Evolutionary conservation across 768 basidiomycete species (phyloP).

Genomic region (Lactarius tabidus): DNA sequence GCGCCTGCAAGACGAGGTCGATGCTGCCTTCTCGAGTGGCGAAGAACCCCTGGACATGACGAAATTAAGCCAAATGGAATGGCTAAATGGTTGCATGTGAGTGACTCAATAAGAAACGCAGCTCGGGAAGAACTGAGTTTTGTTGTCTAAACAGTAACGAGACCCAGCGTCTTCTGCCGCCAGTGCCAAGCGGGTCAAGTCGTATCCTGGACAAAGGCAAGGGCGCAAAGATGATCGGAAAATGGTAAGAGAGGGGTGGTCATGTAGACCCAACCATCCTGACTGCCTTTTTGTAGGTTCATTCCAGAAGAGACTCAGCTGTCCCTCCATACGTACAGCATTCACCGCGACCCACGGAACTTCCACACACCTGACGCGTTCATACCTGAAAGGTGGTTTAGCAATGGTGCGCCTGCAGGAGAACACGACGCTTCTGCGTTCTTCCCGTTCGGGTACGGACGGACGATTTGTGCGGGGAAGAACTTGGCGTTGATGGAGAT

Average conservation of each 20-base stretch:
- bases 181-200: background rate
- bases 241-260: no score
- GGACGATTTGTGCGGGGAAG: constrained; percentile 24
- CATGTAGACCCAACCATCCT: no score
- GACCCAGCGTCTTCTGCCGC: background rate
- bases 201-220: background rate
- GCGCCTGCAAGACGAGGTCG: constrained; percentile 18
- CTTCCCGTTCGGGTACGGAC: constrained; percentile 26
- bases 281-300: no score
- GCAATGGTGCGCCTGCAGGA: background rate
- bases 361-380: background rate
- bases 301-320: background rate
- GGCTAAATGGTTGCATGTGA: constrained; percentile 24
- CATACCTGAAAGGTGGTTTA: background rate
- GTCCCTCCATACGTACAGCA: background rate
- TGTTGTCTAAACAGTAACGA: background rate
- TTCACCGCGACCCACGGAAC: constrained; percentile 4
- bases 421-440: constrained; percentile 19
- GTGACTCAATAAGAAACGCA: background rate
- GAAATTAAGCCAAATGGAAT: constrained; percentile 17
- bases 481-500: constrained; percentile 24
- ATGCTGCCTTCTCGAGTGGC: constrained; percentile 9
- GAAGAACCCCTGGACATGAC: constrained; percentile 21
- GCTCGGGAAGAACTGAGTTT: background rate
- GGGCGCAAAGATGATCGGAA: background rate